phyloP scores from a whole-genome alignment of 108 stramenopile species.

The Thalassiosira profunda region DNA sequence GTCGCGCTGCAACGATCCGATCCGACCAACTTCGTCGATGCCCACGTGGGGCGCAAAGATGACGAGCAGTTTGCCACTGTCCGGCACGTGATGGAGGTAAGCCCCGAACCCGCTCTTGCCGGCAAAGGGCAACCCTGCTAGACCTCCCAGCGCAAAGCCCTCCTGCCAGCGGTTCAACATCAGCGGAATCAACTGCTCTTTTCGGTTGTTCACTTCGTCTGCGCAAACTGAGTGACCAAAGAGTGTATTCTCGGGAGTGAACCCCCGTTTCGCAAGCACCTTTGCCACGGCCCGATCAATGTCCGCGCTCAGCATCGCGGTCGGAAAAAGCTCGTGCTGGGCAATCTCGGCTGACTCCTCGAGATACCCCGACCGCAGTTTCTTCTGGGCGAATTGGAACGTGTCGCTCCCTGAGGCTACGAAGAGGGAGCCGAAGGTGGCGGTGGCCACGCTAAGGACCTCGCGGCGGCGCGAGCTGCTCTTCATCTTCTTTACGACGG shows the following conservation, averaged over 20 bases:
- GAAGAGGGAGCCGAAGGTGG: conserved; percentile 31
- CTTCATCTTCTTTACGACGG: conserved; percentile 26
- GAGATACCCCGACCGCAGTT: conserved; percentile 9
- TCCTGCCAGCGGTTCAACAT: conserved; percentile 38
- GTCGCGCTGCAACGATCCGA: conserved; percentile 13
- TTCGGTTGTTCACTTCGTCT: conserved; percentile 44
- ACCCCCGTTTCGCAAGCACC: conserved; percentile 16
- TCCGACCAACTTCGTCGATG: conserved; percentile 5
- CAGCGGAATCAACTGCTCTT: conserved; percentile 32
- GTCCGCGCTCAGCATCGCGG: conserved; percentile 33
- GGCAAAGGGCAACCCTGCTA: conserved; percentile 47
- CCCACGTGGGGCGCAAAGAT: conserved; percentile 14
- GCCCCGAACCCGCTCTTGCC: conserved; percentile 47
- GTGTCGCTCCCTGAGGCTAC: conserved; percentile 15
- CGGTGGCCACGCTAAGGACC: conserved; percentile 27
- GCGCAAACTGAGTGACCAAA: conserved; percentile 37
- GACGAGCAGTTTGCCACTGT: conserved; percentile 22
- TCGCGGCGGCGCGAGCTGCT: conserved; percentile 26
- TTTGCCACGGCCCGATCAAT: conserved; percentile 25
- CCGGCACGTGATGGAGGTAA: conserved; percentile 43
- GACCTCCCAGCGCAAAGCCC: conserved; percentile 40
- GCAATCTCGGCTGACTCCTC: conserved; percentile 19
- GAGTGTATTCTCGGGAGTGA: conserved; percentile 44
- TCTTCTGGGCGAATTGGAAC: conserved; percentile 42
- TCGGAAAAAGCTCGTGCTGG: conserved; percentile 28